Evolutionary conservation across 768 basidiomycete species (phyloP), one percentile per base, ranked within the genome.

Genomic region (Lactifluus pinguis): DNA sequence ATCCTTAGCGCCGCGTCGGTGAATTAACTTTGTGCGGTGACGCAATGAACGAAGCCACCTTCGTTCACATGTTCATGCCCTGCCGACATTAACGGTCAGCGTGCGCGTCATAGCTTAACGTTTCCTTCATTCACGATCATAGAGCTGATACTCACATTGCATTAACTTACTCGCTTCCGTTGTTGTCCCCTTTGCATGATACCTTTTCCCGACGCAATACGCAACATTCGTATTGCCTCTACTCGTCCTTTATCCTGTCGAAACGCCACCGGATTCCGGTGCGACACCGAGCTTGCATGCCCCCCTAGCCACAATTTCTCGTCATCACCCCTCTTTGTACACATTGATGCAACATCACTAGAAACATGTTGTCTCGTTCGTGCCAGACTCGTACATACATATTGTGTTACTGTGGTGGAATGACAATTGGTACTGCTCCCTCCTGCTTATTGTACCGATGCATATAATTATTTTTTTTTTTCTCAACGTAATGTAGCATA

Each of bases 1-100:
- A 34, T 83, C 89, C 11, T 73, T 91, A 61, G 87, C 87, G 42
- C 78, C 84, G 42, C 68, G 71, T 64, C 79, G 83, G 72, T 83
- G 65, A 25, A 69, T 48, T 36, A 29, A 52, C 30, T n/a, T n/a
- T 32, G 21, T 55, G 39, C 36, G 32, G 36, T 56, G 44, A 45
- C 49, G 42, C 60, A 36, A 39, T 47, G 47, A 9, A 44, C 47
- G 13, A 21, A 52, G 25, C 13, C 57, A 47, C 14, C 36, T 45
- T 54, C 17, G 29, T 39, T 49, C 56, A 34, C 50, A 52, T 56
- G 14, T 36, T 41, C 51, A 49, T 57, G n/a, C 32, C 48, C 45
- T 47, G 36, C 58, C 17, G 29, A 55, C 48, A 53, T 42, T 52
- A 30, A 30, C 44, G 32, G 50, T 38, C 21, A 44, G 48, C 41